Evolutionary conservation across 306 rosid species (phyloP), one percentile per base, ranked within the genome.

Genomic region (Acacia crassicarpa): DNA sequence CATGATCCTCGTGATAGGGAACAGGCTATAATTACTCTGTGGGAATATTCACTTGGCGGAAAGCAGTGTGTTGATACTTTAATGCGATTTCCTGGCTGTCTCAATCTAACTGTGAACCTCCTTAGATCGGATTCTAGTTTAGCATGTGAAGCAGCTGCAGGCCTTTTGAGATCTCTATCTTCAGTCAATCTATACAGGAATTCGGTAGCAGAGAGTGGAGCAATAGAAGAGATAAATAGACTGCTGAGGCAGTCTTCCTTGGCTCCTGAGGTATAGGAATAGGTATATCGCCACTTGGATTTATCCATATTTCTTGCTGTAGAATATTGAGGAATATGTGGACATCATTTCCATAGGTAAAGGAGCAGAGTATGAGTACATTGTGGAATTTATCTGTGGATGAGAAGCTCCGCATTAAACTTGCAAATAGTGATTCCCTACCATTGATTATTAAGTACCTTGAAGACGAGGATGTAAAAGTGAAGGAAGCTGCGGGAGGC

Each of bases 41-140:
- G 98, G 98, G 89, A 95, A 83, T 95, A 95, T 46, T 93, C 98
- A 27, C 92, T 90, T 75, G 98, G 98, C 62, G 98, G 98, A 53
- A 90, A 93, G 88, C 89, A 95, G 86, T 83, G 78, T 49, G 78
- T 91, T 59, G 97, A 93, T 84, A 84, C 91, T 83, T 81, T 95
- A 84, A 93, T 95, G 97, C 91, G 87, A 78, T 95, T 91, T 88
- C 97, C 95, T 70, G 94, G 94, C 62, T 91, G 95, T 74, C 44
- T 95, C 82, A 91, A 89, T 84, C 97, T 94, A 74, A 85, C 88
- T 41, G 83, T 89, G 67, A 93, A 89, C 83, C 91, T 95, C 77
- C 95, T 95, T 59, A 79, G 92, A 65, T 93, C 98, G 59, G 92
- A 91, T 58, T 91, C 98, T 48, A 78, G 74, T 58, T 87, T 86